Percentiles rank a stretch among this genome's conserved stretches.
phyloP scores from a whole-genome alignment of 202 grass and related monocot species.

The Carex arenaria region DNA sequence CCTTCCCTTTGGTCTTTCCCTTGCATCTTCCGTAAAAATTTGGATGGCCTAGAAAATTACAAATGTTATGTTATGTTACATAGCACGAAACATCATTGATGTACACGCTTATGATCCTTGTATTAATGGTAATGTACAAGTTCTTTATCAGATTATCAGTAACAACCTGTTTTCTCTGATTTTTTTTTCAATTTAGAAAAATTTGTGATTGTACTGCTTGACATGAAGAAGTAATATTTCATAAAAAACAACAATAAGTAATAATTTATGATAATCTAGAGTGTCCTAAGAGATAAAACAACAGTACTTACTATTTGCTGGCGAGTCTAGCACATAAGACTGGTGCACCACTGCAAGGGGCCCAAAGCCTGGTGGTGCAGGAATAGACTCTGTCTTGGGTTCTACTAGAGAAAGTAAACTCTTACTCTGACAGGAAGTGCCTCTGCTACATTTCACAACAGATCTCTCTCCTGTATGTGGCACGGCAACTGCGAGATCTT shows the following conservation, averaged over 20 bases:
- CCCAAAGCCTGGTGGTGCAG: neutral
- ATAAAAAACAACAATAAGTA: neutral
- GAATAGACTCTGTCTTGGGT: neutral
- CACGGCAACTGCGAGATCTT: conserved; percentile 1
- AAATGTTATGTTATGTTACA: neutral
- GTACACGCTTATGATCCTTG: neutral
- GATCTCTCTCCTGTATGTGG: neutral
- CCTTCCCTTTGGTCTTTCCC: neutral
- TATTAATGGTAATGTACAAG: neutral
- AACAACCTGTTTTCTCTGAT: neutral
- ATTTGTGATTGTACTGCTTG: neutral
- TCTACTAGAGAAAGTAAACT: neutral
- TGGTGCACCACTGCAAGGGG: neutral
- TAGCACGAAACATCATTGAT: neutral
- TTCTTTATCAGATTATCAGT: neutral
- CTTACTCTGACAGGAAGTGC: neutral
- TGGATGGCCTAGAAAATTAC: neutral
- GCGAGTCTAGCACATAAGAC: neutral
- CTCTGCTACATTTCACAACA: neutral
- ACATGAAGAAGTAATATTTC: neutral
- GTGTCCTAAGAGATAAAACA: neutral
- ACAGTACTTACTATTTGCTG: conserved; percentile 14
- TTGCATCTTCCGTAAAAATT: neutral
- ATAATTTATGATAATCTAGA: neutral
- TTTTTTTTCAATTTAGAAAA: neutral